These are phyloP conservation scores for Lactarius hatsudake DNA, from an alignment of 768 basidiomycete genomes.

Conservation along the genomic window DNA sequence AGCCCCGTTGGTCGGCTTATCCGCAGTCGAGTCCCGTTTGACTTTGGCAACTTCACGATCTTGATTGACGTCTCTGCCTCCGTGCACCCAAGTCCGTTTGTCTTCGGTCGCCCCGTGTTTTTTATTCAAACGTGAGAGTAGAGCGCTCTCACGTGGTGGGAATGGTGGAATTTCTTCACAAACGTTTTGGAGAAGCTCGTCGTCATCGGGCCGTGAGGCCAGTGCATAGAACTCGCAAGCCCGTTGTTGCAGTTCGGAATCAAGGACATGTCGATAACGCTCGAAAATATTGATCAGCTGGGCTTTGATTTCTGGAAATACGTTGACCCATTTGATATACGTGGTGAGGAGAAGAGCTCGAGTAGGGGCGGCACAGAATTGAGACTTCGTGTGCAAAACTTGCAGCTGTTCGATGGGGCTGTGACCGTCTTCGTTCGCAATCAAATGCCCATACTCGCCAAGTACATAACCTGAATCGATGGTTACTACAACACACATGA, in stretches of 20 bases:
- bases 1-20: constrained; percentile 33
- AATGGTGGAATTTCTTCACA: constrained; percentile 99
- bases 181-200: constrained; percentile 88
- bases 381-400: constrained; percentile 88
- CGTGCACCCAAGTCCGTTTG: constrained; percentile 92
- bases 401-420: constrained; percentile 95
- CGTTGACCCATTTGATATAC: constrained; percentile 99
- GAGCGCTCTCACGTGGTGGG: constrained; percentile 89
- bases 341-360: constrained; percentile 91
- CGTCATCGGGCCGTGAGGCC: constrained; percentile 80
- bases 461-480: constrained; percentile 76
- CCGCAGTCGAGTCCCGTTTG: constrained; percentile 27
- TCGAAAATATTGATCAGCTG: constrained; percentile 95
- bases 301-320: constrained; percentile 97
- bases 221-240: constrained; percentile 97
- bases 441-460: constrained; percentile 97
- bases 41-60: constrained; percentile 63
- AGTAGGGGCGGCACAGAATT: constrained; percentile 89
- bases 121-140: constrained; percentile 81
- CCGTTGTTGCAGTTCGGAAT: constrained; percentile 95
- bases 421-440: constrained; percentile 92
- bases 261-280: constrained; percentile 94
- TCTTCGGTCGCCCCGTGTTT: constrained; percentile 93
- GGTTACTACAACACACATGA: neutral
- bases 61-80: constrained; percentile 88